A percentile compares a stretch with the other conserved stretches of the same genome.
Evolutionary conservation across 2,329 filamentous ascomycete genomes (phyloP).

Genomic region (Fusarium nisikadoi): DNA sequence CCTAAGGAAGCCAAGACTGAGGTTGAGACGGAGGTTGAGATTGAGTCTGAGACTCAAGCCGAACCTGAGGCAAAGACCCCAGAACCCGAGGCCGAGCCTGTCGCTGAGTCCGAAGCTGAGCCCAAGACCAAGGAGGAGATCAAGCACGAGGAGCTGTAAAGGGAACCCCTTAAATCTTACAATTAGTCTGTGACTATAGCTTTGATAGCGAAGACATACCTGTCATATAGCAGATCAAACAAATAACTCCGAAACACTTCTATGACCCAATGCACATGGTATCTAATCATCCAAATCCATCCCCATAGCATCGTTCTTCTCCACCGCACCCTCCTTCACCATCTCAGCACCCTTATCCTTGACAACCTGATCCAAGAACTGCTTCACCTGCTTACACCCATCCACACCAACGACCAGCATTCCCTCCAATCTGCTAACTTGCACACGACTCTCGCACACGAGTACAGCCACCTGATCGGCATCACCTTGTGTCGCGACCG

Average conservation of each 20-base stretch:
- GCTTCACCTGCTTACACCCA: slow-evolving; percentile 86
- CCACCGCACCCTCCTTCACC: slow-evolving; percentile 65
- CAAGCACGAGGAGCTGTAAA: slow-evolving; percentile 63
- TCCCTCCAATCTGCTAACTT: slow-evolving; percentile 82
- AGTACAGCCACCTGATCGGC: slow-evolving; percentile 81
- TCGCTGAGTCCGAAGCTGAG: slow-evolving; percentile 39
- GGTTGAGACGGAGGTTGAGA: slow-evolving; percentile 37
- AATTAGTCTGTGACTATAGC: slow-evolving; percentile 39
- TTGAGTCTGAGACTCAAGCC: slow-evolving; percentile 22
- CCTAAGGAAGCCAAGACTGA: slow-evolving; percentile 40
- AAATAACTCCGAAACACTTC: slow-evolving; percentile 36
- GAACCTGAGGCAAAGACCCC: slow-evolving; percentile 21
- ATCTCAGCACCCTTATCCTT: slow-evolving; percentile 75
- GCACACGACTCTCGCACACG: slow-evolving; percentile 89
- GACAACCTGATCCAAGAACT: slow-evolving; percentile 83
- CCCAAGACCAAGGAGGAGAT: slow-evolving; percentile 45
- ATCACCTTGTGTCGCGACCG: slow-evolving; percentile 81
- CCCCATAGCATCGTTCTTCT: slow-evolving; percentile 59
- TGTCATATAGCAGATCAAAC: slow-evolving; percentile 36
- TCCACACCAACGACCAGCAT: slow-evolving; percentile 95
- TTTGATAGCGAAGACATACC: slow-evolving; percentile 30
- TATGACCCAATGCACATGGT: slow-evolving; percentile 22
- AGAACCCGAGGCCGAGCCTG: slow-evolving; percentile 37
- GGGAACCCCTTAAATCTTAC: slow-evolving; percentile 11
- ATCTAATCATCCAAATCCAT: slow-evolving; percentile 61